phyloP scores from a whole-genome alignment of 345 rosid species.

The Capsella bursapastoris region DNA sequence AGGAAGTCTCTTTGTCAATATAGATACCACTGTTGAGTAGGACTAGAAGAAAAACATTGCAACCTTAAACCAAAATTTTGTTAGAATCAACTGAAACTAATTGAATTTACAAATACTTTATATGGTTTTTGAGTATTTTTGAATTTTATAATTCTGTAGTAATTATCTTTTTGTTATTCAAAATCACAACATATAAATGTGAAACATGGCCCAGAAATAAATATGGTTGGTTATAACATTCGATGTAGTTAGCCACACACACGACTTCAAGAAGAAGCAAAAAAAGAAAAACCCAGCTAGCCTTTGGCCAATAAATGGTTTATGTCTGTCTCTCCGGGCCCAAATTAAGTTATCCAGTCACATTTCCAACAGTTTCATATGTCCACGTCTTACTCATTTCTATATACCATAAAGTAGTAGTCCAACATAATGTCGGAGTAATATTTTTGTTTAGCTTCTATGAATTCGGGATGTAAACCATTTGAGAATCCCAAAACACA shows the following conservation, averaged over 20 bases:
- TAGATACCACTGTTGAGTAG: neutral
- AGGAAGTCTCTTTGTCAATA: neutral
- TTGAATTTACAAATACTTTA: neutral
- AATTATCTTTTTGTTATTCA: neutral
- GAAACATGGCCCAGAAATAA: constrained; percentile 38
- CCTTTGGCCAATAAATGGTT: constrained; percentile 8
- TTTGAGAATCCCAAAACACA: constrained; percentile 6
- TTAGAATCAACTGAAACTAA: neutral
- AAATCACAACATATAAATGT: neutral
- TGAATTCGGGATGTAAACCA: constrained; percentile 4
- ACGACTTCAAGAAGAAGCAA: neutral
- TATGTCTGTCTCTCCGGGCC: constrained; percentile 29
- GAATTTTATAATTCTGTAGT: neutral
- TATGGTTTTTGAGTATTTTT: neutral
- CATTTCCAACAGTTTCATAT: constrained; percentile 9
- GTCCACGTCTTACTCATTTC: neutral
- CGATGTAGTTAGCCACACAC: constrained; percentile 24
- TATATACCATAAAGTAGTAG: neutral
- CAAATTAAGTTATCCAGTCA: constrained; percentile 13
- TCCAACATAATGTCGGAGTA: neutral
- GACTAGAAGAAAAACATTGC: neutral
- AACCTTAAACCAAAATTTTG: neutral
- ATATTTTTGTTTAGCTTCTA: neutral
- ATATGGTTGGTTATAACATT: constrained; percentile 14
- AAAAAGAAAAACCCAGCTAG: constrained; percentile 4